A percentile compares a stretch with the other conserved stretches of the same genome.
phyloP scores from a whole-genome alignment of 768 basidiomycete genomes.

The Suillus lakei region DNA sequence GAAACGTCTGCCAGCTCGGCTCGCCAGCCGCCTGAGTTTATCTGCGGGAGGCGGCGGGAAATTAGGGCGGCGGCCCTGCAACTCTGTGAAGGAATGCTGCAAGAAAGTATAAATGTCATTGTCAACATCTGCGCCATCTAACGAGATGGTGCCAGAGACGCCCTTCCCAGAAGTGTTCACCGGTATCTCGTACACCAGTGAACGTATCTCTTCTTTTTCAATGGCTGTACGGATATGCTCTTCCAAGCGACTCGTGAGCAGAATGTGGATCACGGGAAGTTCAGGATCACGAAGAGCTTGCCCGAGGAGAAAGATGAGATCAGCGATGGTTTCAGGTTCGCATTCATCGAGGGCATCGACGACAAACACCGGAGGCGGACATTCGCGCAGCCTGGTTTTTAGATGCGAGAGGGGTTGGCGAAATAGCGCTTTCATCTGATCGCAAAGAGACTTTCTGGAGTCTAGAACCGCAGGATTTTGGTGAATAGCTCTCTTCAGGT shows the following conservation, averaged over 20 bases:
- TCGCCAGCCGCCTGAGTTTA: not conserved
- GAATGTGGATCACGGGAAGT: not conserved
- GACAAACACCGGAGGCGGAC: not conserved
- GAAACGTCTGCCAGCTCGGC: not conserved
- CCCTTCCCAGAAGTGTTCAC: not conserved
- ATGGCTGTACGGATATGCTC: not conserved
- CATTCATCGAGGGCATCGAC: constrained; percentile 1
- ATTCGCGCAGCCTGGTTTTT: not conserved
- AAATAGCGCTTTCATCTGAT: not conserved
- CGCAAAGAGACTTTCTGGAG: not conserved
- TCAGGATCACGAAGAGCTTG: constrained; percentile 1
- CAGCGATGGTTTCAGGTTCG: not conserved
- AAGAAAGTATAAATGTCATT: not conserved
- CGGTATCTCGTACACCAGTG: not conserved
- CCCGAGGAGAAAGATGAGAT: not conserved
- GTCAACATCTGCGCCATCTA: not conserved
- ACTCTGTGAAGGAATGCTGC: not conserved
- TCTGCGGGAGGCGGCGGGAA: not conserved
- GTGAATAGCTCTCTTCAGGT: not conserved
- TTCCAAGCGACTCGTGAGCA: not conserved
- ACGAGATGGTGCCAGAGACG: not conserved
- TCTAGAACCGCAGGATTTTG: not conserved
- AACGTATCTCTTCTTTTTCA: not conserved
- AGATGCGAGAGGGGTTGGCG: not conserved
- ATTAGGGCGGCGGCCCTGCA: not conserved